These are phyloP conservation scores for Protomyces lactucae-debilis DNA, from an alignment of 1,139 yeast species.

Conservation along the genomic window DNA sequence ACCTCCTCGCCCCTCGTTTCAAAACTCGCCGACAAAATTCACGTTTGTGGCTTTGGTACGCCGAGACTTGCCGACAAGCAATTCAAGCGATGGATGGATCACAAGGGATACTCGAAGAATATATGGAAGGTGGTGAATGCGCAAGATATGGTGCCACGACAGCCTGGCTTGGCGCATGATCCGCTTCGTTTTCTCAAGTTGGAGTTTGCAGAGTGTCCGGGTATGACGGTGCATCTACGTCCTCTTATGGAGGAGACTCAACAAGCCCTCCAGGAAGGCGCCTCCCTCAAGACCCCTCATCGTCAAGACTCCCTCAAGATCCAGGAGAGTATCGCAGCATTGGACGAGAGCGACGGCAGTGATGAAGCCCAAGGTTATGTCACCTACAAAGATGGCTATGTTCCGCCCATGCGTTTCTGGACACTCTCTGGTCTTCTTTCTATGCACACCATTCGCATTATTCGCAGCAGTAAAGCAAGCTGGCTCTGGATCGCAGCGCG, in stretches of 20 bases:
- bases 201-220: slow-evolving; percentile 24
- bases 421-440: slow-evolving; percentile 19
- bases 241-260: slow-evolving; percentile 3
- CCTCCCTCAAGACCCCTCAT: not conserved
- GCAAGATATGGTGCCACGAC: slow-evolving; percentile 24
- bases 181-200: slow-evolving; percentile 3
- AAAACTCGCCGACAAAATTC: not conserved
- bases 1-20: not conserved
- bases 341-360: slow-evolving; percentile 2
- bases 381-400: slow-evolving; percentile 6
- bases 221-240: slow-evolving; percentile 9
- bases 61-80: slow-evolving; percentile 16
- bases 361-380: not conserved
- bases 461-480: slow-evolving; percentile 1
- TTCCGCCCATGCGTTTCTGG: slow-evolving; percentile 22
- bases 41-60: slow-evolving; percentile 17
- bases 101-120: not conserved
- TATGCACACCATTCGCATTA: slow-evolving; percentile 2
- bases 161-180: slow-evolving; percentile 5
- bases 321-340: not conserved
- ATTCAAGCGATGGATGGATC: slow-evolving; percentile 15
- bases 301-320: no score
- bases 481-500: slow-evolving; percentile 26
- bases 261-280: not conserved
- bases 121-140: slow-evolving; percentile 21